Evolutionary conservation across 1,284 basidiomycete genomes (phyloP).

Genomic region (Taiwanofungus camphoratus): DNA sequence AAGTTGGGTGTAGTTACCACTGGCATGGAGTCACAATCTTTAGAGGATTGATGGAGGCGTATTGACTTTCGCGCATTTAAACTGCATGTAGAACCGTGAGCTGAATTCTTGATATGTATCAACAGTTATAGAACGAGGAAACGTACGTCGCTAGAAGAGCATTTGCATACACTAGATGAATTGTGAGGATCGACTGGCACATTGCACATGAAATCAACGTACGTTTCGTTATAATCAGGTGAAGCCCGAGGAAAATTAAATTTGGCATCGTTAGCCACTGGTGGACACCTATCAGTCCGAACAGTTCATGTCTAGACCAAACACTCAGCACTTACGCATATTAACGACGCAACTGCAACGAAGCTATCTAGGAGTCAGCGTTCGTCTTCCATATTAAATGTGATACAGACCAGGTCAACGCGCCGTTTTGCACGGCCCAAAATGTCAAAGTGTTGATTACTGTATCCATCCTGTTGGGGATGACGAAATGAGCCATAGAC

Average conservation of each 20-base stretch:
- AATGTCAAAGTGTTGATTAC: slow-evolving; percentile 43
- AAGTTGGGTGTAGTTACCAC: slow-evolving; percentile 10
- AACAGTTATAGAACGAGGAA: background rate
- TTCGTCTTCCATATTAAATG: too few species aligned
- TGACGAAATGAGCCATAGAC: background rate
- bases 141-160: slow-evolving; percentile 37
- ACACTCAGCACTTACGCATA: slow-evolving; percentile 36
- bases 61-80: slow-evolving; percentile 27
- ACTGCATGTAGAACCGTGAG: slow-evolving; percentile 9
- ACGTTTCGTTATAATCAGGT: slow-evolving; percentile 48
- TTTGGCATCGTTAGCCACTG: slow-evolving; percentile 49
- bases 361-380: too few species aligned
- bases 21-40: slow-evolving; percentile 26
- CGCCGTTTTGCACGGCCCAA: slow-evolving; percentile 49
- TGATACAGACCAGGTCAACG: slow-evolving; percentile 44
- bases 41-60: slow-evolving; percentile 21
- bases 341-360: slow-evolving; percentile 41
- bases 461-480: slow-evolving; percentile 34
- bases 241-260: slow-evolving; percentile 44
- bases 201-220: slow-evolving; percentile 8
- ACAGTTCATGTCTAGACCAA: slow-evolving; percentile 15
- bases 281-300: slow-evolving; percentile 11
- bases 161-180: slow-evolving; percentile 35
- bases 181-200: background rate
- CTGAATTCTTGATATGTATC: background rate